Base-by-base conservation (phyloP, 148 eudicot species). In the Heliosperma pusillum region DNA sequence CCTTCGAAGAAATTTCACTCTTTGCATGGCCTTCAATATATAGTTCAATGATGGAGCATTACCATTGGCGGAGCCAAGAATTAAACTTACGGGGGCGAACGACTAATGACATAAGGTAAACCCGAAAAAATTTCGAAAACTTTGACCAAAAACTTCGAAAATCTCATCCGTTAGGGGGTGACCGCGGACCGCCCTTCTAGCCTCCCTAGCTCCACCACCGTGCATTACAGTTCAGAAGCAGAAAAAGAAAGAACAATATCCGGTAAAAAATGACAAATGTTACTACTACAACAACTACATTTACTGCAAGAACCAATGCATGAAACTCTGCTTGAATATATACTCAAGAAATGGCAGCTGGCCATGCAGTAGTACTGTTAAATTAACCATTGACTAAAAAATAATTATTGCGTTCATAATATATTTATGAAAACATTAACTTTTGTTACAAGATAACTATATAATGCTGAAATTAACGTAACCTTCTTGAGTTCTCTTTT, bases 221-320 rank as follows among this genome's bases (percentile, higher is more conserved):
- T 64, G 36, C 67, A 29, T 16, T 29, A 27, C 68, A 64, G n/a
- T 19, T 59, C 26, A 57, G 10, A 57, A 57, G 25, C 24, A 20
- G 10, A 9, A 63, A 63, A 27, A 3, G n/a, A 62, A 63, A 63
- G 36, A 63, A n/a, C 40, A 64, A 30, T 12, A 16, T 29, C 10
- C 9, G 21, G 42, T 40, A 13, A 64, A 64, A 64, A 15, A 22
- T 15, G 17, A 16, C 68, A 64, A 64, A 30, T 26, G 66, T 62
- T 24, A 25, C 33, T 57, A 15, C 29, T 6, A 36, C 42, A 36
- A 10, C 10, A 0, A 36, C 42, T 5, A 5, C 7, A 36, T 36
- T 36, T 50, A 50, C 15, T 50, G 63, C 27, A n/a, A 19, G 55
- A 75, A 66, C 78, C 78, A 63, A 75, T 75, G 78, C 78, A 75